Conservation (phyloP, 371 early-diverging fungal genomes). For the Batrachochytrium dendrobatidis region DNA sequence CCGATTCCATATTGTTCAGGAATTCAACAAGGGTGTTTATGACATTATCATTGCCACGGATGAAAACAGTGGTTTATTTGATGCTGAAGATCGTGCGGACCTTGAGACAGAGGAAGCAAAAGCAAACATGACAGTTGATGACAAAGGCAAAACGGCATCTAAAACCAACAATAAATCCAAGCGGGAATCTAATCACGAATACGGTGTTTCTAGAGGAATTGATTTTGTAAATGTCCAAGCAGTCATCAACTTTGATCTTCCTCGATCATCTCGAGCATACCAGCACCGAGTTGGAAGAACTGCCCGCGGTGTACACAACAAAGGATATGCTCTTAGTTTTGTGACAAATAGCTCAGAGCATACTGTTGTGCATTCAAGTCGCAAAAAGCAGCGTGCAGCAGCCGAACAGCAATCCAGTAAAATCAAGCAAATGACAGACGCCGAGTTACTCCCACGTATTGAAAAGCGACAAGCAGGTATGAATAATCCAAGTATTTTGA, state of each 20-base stretch:
- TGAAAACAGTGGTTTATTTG: slow-evolving; percentile 47
- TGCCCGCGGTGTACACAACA: slow-evolving; percentile 81
- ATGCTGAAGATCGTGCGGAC: slow-evolving; percentile 10
- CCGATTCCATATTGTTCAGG: slow-evolving; percentile 88
- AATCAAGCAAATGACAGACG: slow-evolving; percentile 43
- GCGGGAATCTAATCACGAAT: slow-evolving; percentile 54
- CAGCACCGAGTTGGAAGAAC: slow-evolving; percentile 96
- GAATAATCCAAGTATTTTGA: background rate
- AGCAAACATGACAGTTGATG: slow-evolving; percentile 6
- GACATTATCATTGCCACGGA: slow-evolving; percentile 95
- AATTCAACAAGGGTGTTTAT: slow-evolving; percentile 95
- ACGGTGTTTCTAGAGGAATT: slow-evolving; percentile 94
- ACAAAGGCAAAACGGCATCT: slow-evolving; percentile 15
- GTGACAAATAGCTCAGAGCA: slow-evolving; percentile 31
- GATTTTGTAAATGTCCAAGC: slow-evolving; percentile 91
- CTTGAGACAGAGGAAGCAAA: slow-evolving; percentile 17
- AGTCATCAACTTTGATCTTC: slow-evolving; percentile 98
- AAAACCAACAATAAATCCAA: slow-evolving; percentile 8
- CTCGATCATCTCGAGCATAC: slow-evolving; percentile 80
- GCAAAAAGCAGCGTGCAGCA: slow-evolving; percentile 28
- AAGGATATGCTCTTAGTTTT: slow-evolving; percentile 85
- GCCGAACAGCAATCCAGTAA: slow-evolving; percentile 27
- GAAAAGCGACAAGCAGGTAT: slow-evolving; percentile 57
- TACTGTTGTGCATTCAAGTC: slow-evolving; percentile 3
- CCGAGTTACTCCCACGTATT: slow-evolving; percentile 62